phyloP scores from a whole-genome alignment of 495 filamentous ascomycete genomes.

The Elaphomyces granulatus region DNA sequence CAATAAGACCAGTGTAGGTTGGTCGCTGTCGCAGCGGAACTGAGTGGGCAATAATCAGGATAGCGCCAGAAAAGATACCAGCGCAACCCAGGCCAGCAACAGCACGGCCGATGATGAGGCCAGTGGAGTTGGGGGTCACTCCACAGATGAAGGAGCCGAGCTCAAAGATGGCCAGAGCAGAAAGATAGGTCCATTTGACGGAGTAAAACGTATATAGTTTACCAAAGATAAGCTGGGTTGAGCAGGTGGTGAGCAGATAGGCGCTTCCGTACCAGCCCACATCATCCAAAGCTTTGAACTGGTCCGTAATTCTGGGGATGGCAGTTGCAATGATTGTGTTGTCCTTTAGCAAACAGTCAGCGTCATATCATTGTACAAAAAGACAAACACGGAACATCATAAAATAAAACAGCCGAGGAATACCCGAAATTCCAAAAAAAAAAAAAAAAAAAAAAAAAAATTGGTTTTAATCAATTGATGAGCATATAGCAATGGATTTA shows the following conservation, averaged over 20 bases:
- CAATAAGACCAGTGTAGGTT: conserved; percentile 56
- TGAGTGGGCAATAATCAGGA: conserved; percentile 64
- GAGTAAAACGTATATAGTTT: conserved; percentile 69
- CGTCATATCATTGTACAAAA: not conserved
- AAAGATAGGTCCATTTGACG: conserved; percentile 58
- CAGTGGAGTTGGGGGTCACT: conserved; percentile 54
- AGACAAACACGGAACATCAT: conserved; percentile 3
- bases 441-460: not conserved
- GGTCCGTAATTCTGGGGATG: conserved; percentile 68
- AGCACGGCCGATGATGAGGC: conserved; percentile 72
- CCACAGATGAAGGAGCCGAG: conserved; percentile 77
- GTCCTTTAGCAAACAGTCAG: conserved; percentile 32
- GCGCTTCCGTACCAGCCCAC: conserved; percentile 70
- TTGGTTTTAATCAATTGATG: conserved; percentile 6
- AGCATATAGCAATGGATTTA: too few relatives aligned
- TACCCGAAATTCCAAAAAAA: not conserved
- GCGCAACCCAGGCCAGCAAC: conserved; percentile 74
- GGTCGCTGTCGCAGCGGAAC: conserved; percentile 61
- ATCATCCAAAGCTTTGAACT: conserved; percentile 60
- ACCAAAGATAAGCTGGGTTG: conserved; percentile 60
- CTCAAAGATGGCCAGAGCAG: conserved; percentile 65
- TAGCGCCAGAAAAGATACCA: conserved; percentile 68
- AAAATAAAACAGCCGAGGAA: not conserved
- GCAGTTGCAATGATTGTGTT: conserved; percentile 77
- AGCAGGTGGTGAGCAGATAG: conserved; percentile 56